phyloP scores from a whole-genome alignment of 257 asterid genomes.

The Nyctanthes arbortristis region DNA sequence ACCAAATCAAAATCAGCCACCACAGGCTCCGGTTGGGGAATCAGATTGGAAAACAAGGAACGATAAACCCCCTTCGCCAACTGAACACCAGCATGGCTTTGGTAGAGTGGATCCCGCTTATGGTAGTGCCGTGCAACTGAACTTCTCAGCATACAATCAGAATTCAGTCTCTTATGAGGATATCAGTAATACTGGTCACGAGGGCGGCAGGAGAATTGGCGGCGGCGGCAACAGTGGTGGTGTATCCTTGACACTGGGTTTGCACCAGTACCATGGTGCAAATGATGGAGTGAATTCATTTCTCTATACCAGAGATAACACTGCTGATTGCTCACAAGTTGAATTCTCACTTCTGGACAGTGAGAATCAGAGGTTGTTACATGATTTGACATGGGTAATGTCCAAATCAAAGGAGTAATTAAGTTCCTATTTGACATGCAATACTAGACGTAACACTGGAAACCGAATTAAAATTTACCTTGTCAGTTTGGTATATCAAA shows the following conservation, averaged over 20 bases:
- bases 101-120: no score
- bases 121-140: conserved; percentile 51
- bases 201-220: no score
- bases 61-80: conserved; percentile 29
- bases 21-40: not conserved
- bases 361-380: conserved; percentile 75
- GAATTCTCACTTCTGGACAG: conserved; percentile 70
- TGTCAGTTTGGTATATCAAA: no score
- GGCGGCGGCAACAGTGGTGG: conserved; percentile 48
- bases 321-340: conserved; percentile 65
- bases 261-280: conserved; percentile 69
- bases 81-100: conserved; percentile 45
- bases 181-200: not conserved
- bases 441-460: no score
- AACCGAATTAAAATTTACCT: no score
- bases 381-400: conserved; percentile 74
- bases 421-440: no score
- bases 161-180: no score
- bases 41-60: conserved; percentile 66
- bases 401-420: not conserved
- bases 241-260: conserved; percentile 77
- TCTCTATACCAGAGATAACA: conserved; percentile 63
- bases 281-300: conserved; percentile 54
- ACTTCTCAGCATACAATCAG: conserved; percentile 54
- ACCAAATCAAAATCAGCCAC: conserved; percentile 23